These are phyloP conservation scores for Thermothelomyces thermophilus DNA, from an alignment of 2,329 filamentous ascomycete species.

Conservation along the genomic window DNA sequence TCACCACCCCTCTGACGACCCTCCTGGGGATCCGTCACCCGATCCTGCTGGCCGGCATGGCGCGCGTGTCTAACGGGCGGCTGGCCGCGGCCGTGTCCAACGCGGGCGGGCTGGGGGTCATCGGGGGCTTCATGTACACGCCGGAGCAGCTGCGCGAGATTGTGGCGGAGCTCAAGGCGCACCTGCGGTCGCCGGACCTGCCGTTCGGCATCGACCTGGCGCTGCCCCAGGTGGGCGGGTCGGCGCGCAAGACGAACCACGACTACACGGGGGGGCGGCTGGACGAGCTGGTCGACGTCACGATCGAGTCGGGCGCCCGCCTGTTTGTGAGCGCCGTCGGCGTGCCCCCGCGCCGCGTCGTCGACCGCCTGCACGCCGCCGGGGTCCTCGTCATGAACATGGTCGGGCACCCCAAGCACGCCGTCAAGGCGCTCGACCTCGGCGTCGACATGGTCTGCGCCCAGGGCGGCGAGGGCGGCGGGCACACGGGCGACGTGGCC, in stretches of 20 bases:
- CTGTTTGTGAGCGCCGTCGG: slow-evolving; percentile 87
- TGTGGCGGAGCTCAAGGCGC: slow-evolving; percentile 76
- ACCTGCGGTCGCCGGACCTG: slow-evolving; percentile 58
- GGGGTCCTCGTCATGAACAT: slow-evolving; percentile 93
- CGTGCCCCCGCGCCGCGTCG: slow-evolving; percentile 67
- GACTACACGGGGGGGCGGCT: slow-evolving; percentile 90
- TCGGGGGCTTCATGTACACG: slow-evolving; percentile 65
- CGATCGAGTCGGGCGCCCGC: slow-evolving; percentile 73
- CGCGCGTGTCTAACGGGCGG: slow-evolving; percentile 68
- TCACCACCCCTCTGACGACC: slow-evolving; percentile 69
- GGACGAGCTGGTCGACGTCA: slow-evolving; percentile 80
- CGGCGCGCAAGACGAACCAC: slow-evolving; percentile 84
- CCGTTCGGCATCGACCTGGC: slow-evolving; percentile 91
- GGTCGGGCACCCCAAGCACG: slow-evolving; percentile 90
- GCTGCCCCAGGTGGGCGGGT: slow-evolving; percentile 78
- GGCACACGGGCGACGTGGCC: slow-evolving; percentile 83
- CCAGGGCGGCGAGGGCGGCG: slow-evolving; percentile 88
- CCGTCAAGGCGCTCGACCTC: slow-evolving; percentile 75
- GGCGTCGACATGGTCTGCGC: slow-evolving; percentile 89
- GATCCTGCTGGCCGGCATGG: slow-evolving; percentile 91
- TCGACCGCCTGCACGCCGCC: slow-evolving; percentile 69
- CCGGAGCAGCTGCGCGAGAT: slow-evolving; percentile 70
- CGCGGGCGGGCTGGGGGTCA: slow-evolving; percentile 75
- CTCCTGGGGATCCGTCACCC: slow-evolving; percentile 83
- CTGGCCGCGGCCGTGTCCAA: slow-evolving; percentile 85